Evolutionary conservation across 305 asterid genomes (phyloP).

Genomic region (Salvia sclarea): DNA sequence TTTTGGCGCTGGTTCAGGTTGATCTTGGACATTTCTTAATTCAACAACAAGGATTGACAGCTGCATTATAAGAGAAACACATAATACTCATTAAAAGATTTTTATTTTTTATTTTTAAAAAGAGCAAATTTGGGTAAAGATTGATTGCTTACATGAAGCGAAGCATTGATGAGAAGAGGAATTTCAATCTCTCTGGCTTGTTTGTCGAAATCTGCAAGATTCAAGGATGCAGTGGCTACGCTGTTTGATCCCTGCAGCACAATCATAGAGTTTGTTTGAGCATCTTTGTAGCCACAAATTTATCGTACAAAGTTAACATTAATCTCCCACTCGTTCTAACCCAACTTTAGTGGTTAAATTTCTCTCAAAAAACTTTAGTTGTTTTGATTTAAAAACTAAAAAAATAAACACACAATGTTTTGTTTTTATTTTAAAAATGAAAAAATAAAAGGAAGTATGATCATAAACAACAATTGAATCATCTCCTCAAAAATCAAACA

Average conservation of each 20-base stretch:
- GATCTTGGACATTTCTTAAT: constrained; percentile 38
- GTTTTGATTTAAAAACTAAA: too few relatives aligned
- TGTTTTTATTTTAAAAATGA: too few relatives aligned
- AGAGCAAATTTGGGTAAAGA: background rate
- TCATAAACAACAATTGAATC: too few relatives aligned
- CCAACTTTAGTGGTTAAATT: background rate
- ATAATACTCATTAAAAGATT: too few relatives aligned
- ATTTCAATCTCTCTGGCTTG: constrained; percentile 40
- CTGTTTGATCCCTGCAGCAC: constrained; percentile 47
- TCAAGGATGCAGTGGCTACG: constrained; percentile 48
- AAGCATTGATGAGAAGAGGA: constrained; percentile 42
- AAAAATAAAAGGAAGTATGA: too few relatives aligned
- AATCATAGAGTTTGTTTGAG: constrained; percentile 5
- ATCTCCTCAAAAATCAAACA: too few relatives aligned
- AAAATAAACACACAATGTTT: too few relatives aligned
- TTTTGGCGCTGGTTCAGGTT: constrained; percentile 38
- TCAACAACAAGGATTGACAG: constrained; percentile 43
- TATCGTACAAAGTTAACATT: background rate
- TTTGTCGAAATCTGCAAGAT: constrained; percentile 54
- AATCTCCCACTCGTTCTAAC: background rate
- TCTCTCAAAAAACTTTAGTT: too few relatives aligned
- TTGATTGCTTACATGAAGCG: constrained; percentile 45
- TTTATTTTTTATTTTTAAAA: too few relatives aligned
- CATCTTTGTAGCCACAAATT: background rate
- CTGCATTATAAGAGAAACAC: constrained; percentile 35